Conservation (phyloP, 257 asterid genomes). For the Nicotiana tabacum region DNA sequence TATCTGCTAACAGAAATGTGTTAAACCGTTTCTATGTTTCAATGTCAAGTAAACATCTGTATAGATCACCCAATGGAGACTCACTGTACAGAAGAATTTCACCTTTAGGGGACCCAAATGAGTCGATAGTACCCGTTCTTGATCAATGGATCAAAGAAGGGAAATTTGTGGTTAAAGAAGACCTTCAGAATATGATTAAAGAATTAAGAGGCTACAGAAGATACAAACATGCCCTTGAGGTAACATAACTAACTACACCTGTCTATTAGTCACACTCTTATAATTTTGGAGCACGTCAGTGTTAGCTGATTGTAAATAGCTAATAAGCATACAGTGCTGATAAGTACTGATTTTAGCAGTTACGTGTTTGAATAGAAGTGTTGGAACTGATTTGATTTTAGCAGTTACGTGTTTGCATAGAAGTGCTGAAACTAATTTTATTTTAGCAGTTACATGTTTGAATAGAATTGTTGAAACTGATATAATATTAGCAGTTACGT, state of each 20-base stretch:
- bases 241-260: not conserved
- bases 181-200: conserved; percentile 25
- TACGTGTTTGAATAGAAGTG: too few relatives aligned
- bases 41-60: not conserved
- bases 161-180: conserved; percentile 17
- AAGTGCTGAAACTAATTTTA: too few relatives aligned
- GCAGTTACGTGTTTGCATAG: too few relatives aligned
- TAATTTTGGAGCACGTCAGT: not conserved
- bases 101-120: conserved; percentile 49
- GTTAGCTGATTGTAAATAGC: too few relatives aligned
- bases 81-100: conserved; percentile 32
- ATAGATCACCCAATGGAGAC: not conserved
- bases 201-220: conserved; percentile 33
- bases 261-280: not conserved
- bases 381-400: too few relatives aligned
- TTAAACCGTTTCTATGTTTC: conserved; percentile 8
- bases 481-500: too few relatives aligned
- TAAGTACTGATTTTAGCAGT: too few relatives aligned
- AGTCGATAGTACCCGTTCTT: conserved; percentile 44
- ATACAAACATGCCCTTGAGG: conserved; percentile 77
- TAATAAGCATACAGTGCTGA: too few relatives aligned
- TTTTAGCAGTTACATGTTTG: too few relatives aligned
- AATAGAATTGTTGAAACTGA: too few relatives aligned
- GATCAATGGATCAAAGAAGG: conserved; percentile 59
- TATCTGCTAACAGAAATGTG: not conserved